These are phyloP conservation scores for Alternaria triticina DNA, from an alignment of 2,329 filamentous ascomycete species.

Conservation along the genomic window DNA sequence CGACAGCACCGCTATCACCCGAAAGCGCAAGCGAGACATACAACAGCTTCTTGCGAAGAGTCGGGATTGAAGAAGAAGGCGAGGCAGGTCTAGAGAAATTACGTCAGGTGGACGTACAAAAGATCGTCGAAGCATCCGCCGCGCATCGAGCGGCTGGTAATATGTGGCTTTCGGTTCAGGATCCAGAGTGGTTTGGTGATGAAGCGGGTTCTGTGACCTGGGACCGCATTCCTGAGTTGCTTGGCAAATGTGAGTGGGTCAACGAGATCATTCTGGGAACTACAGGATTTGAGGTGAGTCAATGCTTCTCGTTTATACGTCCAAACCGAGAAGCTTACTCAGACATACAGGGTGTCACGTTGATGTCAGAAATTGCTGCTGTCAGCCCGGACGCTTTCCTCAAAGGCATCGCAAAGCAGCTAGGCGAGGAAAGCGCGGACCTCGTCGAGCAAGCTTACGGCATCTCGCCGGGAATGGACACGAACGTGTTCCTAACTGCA, in stretches of 20 bases:
- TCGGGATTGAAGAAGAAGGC: conserved; percentile 20
- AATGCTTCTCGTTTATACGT: neutral
- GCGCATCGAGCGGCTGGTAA: conserved; percentile 1
- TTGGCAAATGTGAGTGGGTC: conserved; percentile 48
- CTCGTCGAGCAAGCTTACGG: conserved; percentile 46
- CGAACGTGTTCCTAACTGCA: conserved; percentile 48
- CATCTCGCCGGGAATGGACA: conserved; percentile 38
- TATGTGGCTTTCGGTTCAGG: conserved; percentile 18
- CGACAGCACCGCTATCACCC: conserved; percentile 10
- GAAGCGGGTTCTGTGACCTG: conserved; percentile 20
- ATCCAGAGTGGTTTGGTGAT: conserved; percentile 22
- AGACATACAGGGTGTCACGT: neutral
- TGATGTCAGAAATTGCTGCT: neutral
- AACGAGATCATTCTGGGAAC: conserved; percentile 54
- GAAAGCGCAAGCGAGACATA: conserved; percentile 15
- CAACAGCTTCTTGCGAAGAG: conserved; percentile 27
- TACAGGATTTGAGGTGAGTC: conserved; percentile 52
- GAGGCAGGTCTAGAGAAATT: conserved; percentile 13
- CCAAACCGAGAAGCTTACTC: neutral
- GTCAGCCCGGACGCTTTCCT: conserved; percentile 30
- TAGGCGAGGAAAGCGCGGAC: conserved; percentile 14
- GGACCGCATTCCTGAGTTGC: conserved; percentile 21
- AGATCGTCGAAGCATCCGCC: conserved; percentile 20
- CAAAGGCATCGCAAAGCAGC: conserved; percentile 21
- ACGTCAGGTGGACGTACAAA: conserved; percentile 10